phyloP scores from a whole-genome alignment of 306 rosid species.

The Dicorynia guianensis region DNA sequence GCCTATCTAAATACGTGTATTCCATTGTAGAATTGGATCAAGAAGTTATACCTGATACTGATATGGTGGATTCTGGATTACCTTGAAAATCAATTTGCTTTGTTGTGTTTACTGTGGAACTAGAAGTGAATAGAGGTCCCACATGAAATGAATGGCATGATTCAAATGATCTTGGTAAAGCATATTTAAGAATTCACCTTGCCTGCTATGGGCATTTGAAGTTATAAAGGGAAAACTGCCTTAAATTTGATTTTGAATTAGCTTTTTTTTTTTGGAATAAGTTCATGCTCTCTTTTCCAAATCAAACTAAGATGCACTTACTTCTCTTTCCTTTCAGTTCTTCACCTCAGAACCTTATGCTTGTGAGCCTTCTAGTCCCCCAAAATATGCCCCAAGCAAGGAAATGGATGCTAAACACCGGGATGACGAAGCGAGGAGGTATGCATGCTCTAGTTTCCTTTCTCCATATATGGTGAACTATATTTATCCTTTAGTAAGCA shows the following conservation, averaged over 20 bases:
- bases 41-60: too few relatives aligned
- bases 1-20: background rate
- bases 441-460: conserved; percentile 39
- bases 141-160: conserved; percentile 24
- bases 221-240: conserved; percentile 25
- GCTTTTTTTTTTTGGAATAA: background rate
- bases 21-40: too few relatives aligned
- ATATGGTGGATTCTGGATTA: background rate
- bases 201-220: background rate
- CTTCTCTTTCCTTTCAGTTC: conserved; percentile 60
- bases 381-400: conserved; percentile 94
- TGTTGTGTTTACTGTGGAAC: conserved; percentile 14
- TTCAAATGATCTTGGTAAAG: conserved; percentile 16
- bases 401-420: conserved; percentile 92
- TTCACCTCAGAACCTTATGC: conserved; percentile 86
- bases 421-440: conserved; percentile 87
- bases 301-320: conserved; percentile 22
- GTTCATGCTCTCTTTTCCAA: conserved; percentile 19
- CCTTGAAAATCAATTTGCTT: conserved; percentile 2
- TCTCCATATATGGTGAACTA: conserved; percentile 11
- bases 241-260: conserved; percentile 27
- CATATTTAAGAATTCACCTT: conserved; percentile 16
- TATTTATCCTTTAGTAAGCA: background rate
- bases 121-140: conserved; percentile 24
- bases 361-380: conserved; percentile 92